Percentiles rank a stretch among this genome's conserved stretches.
Conservation (phyloP, 495 filamentous ascomycete species). For the Hypomontagnella monticulosa region DNA sequence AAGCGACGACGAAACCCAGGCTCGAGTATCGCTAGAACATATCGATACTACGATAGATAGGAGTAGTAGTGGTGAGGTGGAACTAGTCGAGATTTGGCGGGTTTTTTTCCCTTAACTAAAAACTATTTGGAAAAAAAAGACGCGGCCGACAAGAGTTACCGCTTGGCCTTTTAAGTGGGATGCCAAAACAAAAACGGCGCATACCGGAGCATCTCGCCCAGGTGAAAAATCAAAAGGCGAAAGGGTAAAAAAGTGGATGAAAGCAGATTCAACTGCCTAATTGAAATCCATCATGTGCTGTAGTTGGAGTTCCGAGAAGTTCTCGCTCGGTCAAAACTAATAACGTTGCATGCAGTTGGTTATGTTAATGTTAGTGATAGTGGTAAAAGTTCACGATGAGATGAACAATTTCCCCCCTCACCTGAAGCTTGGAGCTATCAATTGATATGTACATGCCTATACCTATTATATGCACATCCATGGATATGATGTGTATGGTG, state of each 20-base stretch:
- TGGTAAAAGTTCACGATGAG: constrained; percentile 17
- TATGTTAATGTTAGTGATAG: not conserved
- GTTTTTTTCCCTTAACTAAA: constrained; percentile 25
- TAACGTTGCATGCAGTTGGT: constrained; percentile 30
- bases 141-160: constrained; percentile 24
- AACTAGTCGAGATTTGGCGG: constrained; percentile 26
- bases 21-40: constrained; percentile 41
- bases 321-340: constrained; percentile 19
- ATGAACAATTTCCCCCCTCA: constrained; percentile 4
- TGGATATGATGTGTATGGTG: too few species aligned
- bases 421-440: not conserved
- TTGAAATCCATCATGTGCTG: constrained; percentile 32
- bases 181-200: constrained; percentile 21
- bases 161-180: constrained; percentile 39
- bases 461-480: not conserved
- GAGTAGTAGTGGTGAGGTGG: constrained; percentile 29
- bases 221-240: constrained; percentile 14
- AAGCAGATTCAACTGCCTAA: constrained; percentile 37
- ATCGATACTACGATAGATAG: constrained; percentile 26
- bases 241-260: constrained; percentile 31
- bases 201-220: constrained; percentile 24
- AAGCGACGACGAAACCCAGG: constrained; percentile 40
- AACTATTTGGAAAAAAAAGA: constrained; percentile 1
- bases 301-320: constrained; percentile 36
- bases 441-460: too few species aligned